These are phyloP conservation scores for Diaporthe sp. DNA, from an alignment of 2,329 filamentous ascomycete genomes.

Conservation along the genomic window DNA sequence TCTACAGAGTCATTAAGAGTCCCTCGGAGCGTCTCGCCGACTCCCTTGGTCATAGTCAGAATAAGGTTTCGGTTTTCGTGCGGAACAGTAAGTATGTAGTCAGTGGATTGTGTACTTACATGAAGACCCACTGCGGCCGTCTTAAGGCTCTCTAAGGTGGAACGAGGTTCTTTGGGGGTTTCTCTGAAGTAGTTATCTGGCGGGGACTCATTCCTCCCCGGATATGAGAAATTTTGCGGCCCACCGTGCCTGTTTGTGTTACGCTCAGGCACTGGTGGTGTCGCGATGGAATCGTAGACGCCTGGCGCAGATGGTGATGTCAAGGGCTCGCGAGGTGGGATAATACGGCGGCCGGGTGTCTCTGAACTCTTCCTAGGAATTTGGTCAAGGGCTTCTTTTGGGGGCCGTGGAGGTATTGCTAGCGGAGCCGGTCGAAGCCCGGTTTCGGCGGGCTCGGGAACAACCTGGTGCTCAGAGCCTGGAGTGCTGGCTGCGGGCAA, in stretches of 20 bases:
- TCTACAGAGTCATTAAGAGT: slow-evolving; percentile 17
- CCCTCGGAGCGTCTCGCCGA: slow-evolving; percentile 30
- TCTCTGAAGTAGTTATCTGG: slow-evolving; percentile 10
- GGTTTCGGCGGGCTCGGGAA: neutral
- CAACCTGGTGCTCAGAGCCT: neutral
- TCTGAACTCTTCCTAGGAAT: slow-evolving; percentile 13
- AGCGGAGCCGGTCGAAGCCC: slow-evolving; percentile 16
- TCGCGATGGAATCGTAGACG: neutral
- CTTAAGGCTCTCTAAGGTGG: slow-evolving; percentile 15
- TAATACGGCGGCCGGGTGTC: slow-evolving; percentile 17
- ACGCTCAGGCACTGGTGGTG: slow-evolving; percentile 20
- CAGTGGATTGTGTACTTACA: neutral
- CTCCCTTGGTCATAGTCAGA: neutral
- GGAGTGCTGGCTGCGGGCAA: slow-evolving; percentile 4
- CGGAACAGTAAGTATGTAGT: neutral
- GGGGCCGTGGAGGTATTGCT: slow-evolving; percentile 1
- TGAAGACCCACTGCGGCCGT: slow-evolving; percentile 11
- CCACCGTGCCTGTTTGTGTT: slow-evolving; percentile 9
- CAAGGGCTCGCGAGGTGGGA: slow-evolving; percentile 13
- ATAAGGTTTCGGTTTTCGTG: neutral
- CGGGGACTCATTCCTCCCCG: slow-evolving; percentile 11
- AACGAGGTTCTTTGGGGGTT: neutral
- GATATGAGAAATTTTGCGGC: slow-evolving; percentile 20
- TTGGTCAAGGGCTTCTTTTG: neutral
- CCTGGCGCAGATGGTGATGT: slow-evolving; percentile 5